Conservation (phyloP, 148 eudicot species). For the Diospyros lotus region DNA sequence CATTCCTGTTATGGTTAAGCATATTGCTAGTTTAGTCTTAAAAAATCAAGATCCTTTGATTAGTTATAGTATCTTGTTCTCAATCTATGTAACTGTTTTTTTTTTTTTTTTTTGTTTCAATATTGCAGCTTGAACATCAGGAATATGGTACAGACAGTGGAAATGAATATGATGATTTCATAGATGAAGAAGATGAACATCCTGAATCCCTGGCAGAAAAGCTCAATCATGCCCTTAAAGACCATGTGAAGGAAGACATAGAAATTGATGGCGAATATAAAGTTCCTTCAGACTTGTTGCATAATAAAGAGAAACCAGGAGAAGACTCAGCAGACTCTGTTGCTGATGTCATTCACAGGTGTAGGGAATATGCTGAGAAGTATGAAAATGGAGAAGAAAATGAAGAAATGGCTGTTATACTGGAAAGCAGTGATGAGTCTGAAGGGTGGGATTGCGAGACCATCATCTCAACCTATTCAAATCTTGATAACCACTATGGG, state of each 20-base stretch:
- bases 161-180: slow-evolving; percentile 37
- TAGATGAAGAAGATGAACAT: slow-evolving; percentile 37
- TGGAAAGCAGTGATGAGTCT: slow-evolving; percentile 88
- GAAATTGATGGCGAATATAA: slow-evolving; percentile 41
- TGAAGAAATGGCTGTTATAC: slow-evolving; percentile 42
- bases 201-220: slow-evolving; percentile 54
- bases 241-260: slow-evolving; percentile 28
- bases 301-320: slow-evolving; percentile 16
- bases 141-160: slow-evolving; percentile 74
- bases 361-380: slow-evolving; percentile 66
- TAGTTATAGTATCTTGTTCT: too few species aligned
- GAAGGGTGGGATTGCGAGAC: slow-evolving; percentile 95
- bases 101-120: too few species aligned
- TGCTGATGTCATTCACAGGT: slow-evolving; percentile 44
- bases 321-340: slow-evolving; percentile 37
- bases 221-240: slow-evolving; percentile 48
- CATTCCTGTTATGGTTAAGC: too few species aligned
- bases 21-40: too few species aligned
- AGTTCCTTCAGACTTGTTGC: slow-evolving; percentile 47
- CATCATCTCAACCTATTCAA: slow-evolving; percentile 81
- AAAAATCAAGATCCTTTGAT: too few species aligned
- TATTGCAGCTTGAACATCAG: slow-evolving; percentile 67
- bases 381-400: slow-evolving; percentile 53
- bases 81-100: too few species aligned
- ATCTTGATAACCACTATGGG: slow-evolving; percentile 92